These are phyloP conservation scores for Kodamaea kaohsiungensis DNA, from an alignment of 805 yeast genomes.

Conservation along the genomic window DNA sequence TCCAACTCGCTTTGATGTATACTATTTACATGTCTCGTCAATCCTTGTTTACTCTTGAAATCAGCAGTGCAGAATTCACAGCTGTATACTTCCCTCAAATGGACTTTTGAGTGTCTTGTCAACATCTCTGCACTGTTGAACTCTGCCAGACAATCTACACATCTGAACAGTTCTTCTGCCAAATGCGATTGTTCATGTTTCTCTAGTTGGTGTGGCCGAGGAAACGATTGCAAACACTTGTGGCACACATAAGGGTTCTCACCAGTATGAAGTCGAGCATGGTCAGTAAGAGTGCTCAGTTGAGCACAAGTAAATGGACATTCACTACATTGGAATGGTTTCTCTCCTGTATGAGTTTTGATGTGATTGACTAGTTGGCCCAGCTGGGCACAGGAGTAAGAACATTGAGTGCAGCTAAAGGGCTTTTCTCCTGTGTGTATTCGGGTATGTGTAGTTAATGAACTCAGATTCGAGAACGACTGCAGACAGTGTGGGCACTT, in stretches of 20 bases:
- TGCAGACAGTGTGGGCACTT: constrained; percentile 20
- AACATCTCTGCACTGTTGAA: background rate
- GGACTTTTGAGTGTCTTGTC: background rate
- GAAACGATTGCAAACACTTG: background rate
- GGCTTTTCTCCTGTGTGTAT: constrained; percentile 3
- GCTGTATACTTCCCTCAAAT: background rate
- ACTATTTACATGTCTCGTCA: constrained; percentile 3
- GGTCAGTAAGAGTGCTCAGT: constrained; percentile 1
- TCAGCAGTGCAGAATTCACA: constrained; percentile 2
- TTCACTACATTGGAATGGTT: constrained; percentile 69
- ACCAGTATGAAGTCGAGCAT: background rate
- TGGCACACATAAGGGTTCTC: background rate
- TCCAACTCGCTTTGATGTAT: background rate
- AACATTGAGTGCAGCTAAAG: background rate
- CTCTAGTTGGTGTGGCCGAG: constrained; percentile 2
- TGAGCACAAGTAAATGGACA: constrained; percentile 76
- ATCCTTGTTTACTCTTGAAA: constrained; percentile 3
- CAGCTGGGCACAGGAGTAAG: constrained; percentile 43
- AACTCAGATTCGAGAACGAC: constrained; percentile 15
- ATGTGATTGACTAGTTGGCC: constrained; percentile 22
- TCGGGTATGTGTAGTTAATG: constrained; percentile 5
- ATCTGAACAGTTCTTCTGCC: background rate
- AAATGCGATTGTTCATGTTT: background rate
- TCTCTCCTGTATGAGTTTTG: constrained; percentile 65
- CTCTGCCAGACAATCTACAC: background rate